Evolutionary conservation across 306 rosid species (phyloP).

Genomic region (Medicago lupulina): DNA sequence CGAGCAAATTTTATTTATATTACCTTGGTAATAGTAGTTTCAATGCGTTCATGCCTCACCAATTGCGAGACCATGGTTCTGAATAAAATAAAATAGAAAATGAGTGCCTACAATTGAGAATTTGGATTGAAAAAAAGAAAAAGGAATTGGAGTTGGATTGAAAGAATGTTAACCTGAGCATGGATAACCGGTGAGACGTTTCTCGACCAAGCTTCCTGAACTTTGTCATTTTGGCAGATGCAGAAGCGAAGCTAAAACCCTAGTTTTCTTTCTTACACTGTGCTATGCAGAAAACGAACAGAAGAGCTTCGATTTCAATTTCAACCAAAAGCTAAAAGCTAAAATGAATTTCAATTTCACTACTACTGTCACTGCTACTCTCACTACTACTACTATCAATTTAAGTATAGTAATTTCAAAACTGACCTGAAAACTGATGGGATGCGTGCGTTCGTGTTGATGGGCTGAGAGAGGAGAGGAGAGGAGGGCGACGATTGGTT

Average conservation of each 20-base stretch:
- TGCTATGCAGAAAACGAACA: neutral
- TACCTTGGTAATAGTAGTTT: constrained; percentile 95
- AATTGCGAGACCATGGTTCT: constrained; percentile 97
- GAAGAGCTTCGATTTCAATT: neutral
- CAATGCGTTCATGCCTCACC: constrained; percentile 96
- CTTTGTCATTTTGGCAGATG: constrained; percentile 67
- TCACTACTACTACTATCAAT: no score
- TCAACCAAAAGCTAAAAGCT: no score
- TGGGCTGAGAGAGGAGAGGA: no score
- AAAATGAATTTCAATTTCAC: no score
- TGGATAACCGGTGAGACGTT: constrained; percentile 77
- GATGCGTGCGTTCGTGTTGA: no score
- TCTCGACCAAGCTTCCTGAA: constrained; percentile 83
- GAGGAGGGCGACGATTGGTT: no score
- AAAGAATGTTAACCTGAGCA: constrained; percentile 68
- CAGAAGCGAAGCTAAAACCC: constrained; percentile 25
- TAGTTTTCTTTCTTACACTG: neutral
- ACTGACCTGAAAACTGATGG: no score
- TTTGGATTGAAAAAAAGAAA: neutral
- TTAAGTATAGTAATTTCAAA: no score
- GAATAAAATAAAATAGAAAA: neutral
- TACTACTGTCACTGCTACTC: no score
- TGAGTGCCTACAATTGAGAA: neutral
- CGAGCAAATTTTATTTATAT: constrained; percentile 25
- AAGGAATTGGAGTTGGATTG: neutral